These are phyloP conservation scores for Coemansia sp. DNA, from an alignment of 192 early-diverging fungal species.

Conservation along the genomic window DNA sequence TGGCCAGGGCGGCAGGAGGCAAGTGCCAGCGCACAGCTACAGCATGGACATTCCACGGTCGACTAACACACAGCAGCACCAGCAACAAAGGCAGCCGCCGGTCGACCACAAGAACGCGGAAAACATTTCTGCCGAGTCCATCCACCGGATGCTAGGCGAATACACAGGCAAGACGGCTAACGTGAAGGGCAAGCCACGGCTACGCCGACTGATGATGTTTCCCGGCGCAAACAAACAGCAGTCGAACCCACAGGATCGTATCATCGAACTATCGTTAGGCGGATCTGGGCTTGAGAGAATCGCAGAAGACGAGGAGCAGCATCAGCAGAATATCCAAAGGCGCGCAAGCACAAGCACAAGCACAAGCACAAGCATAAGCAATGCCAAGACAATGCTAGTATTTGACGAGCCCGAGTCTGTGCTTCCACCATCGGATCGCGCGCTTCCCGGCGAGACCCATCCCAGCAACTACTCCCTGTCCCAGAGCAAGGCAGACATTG, in stretches of 20 bases:
- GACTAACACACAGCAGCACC: neutral
- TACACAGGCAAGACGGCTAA: conserved; percentile 26
- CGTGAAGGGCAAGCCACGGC: conserved; percentile 24
- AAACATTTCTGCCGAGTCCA: conserved; percentile 30
- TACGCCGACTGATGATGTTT: conserved; percentile 37
- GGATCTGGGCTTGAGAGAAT: conserved; percentile 25
- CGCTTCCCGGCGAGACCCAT: neutral
- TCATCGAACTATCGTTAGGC: neutral
- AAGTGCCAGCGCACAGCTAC: conserved; percentile 11
- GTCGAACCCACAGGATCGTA: conserved; percentile 9
- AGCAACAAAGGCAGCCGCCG: neutral
- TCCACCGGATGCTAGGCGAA: conserved; percentile 26
- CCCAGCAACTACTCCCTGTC: neutral
- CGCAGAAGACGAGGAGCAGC: conserved; percentile 47
- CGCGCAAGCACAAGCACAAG: neutral
- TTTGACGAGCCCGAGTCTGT: conserved; percentile 5
- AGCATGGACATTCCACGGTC: conserved; percentile 42
- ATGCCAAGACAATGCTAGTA: neutral
- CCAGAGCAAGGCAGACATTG: neutral
- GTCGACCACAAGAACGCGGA: conserved; percentile 20
- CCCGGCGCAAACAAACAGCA: conserved; percentile 10
- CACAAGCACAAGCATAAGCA: neutral
- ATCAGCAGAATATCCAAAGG: neutral
- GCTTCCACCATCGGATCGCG: neutral
- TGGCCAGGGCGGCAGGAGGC: neutral